Evolutionary conservation across 495 filamentous ascomycete species (phyloP), one percentile per base, ranked within the genome.

Genomic region (Cairneyella variabilis): DNA sequence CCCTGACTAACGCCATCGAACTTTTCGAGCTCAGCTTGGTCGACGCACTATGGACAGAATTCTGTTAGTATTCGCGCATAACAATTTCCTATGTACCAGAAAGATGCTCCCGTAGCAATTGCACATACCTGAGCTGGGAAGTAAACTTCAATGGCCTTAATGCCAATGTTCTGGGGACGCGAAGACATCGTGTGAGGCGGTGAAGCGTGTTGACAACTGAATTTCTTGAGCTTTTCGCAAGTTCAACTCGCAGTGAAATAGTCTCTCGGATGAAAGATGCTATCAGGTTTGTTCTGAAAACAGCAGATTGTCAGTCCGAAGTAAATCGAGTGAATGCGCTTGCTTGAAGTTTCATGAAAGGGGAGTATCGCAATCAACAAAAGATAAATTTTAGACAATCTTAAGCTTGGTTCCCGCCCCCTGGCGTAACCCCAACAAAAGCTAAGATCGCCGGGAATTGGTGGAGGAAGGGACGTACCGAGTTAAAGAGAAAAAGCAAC

Each of bases 131-230:
- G 93, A 69, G 80, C 89, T 49, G 93, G 93, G 69, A 95, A 95
- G 75, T 98, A 98, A 69, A 98, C 86, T 77, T 97, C 93, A 73
- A 98, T 93, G 90, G 89, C 93, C 80, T 97, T 98, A 72, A 98
- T 96, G 82, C 93, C 93, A 67, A 98, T 88, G 75, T 97, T 97
- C 71, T 92, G 84, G 53, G 93, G 89, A 69, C 90, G 88, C 20
- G 48, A 64, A 64, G 89, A 83, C 93, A 96, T 97, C 62, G 60
- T 85, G 56, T 30, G 41, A 32, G 50, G 39, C 39, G 45, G 54
- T 43, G 43, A 51, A 42, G 51, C 3, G 27, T 55, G 20, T 25
- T 7, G 28, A 16, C 1, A 18, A 20, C n/a, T 40, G 20, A 25
- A 18, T 8, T 14, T 50, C 11, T 38, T 26, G 3, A 50, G 36